Evolutionary conservation across 257 asterid genomes (phyloP), one percentile per base, ranked within the genome.

Genomic region (Thymus mandschuricus): DNA sequence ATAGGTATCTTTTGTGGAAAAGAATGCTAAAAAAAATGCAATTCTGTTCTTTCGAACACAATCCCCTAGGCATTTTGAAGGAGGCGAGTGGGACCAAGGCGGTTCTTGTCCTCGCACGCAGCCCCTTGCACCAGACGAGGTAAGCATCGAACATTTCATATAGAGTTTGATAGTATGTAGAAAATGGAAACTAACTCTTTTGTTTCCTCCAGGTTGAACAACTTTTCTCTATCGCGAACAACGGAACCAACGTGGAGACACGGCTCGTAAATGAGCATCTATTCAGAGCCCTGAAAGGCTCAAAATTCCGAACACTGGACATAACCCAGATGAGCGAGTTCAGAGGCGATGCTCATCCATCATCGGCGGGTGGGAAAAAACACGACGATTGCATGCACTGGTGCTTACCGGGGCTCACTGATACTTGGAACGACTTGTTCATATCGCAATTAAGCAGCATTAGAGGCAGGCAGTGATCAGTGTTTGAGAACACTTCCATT

Each of bases 351-450:
- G 98, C 93, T 55, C 98, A 95, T 77, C 99, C 97, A 33, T 83
- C 97, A 29, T 51, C 86, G 0, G 86, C 95, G 8, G 97, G 98
- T 69, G 97, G 97, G 49, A 92, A 90, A 79, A 81, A 78, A 67
- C 99, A 91, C 21, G 90, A 89, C 38, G 99, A 94, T 75, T 91
- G 99, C 84, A 91, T 94, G 99, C 99, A 91, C 70, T 91, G 99
- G 97, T 94, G 98, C 81, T 82, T 89, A 79, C 99, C 99, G 0
- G 98, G 99, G 64, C 83, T 91, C 30, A 86, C 97, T 5, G 97
- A 94, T 85, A 86, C 88, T 35, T 94, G 99, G 97, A 94, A 86
- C 60, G 98, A 94, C 87, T 77, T 89, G 82, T 82, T 91, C 71
- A 64, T 88, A 43, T 83, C 93, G 54, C 89, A 82, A 61, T 62